Percentiles rank a stretch among this genome's conserved stretches.
Evolutionary conservation across 139 green algal species (phyloP).

Genomic region (Prasinococcaceae sp.): DNA sequence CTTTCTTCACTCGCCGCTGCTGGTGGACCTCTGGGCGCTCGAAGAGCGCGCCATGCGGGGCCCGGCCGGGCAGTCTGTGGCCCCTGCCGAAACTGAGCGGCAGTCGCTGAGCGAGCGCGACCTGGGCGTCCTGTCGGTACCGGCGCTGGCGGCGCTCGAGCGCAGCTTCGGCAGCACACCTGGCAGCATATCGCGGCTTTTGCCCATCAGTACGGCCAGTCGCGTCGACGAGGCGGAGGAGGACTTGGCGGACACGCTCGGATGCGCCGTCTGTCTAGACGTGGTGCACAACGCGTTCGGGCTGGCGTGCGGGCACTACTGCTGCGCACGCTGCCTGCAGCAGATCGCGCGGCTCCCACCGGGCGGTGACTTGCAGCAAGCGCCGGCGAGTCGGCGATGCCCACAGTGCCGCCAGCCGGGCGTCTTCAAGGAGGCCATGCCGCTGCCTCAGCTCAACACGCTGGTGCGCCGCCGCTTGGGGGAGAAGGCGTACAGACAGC

Average conservation of each 20-base stretch:
- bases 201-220: too few relatives aligned
- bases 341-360: background rate
- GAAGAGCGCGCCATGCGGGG: background rate
- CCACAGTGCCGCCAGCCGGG: background rate
- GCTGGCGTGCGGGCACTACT: background rate
- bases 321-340: background rate
- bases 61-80: too few relatives aligned
- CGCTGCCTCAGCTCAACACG: background rate
- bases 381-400: background rate
- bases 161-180: background rate
- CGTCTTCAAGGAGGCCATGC: background rate
- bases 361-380: background rate
- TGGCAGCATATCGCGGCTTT: too few relatives aligned
- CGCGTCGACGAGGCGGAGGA: background rate
- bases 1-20: background rate
- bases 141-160: background rate
- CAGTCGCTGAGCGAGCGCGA: background rate
- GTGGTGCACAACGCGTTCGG: background rate
- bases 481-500: background rate
- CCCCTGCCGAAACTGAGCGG: too few relatives aligned
- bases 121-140: background rate
- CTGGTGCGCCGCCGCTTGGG: background rate
- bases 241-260: background rate
- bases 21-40: background rate
- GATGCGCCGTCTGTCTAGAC: background rate